phyloP scores from a whole-genome alignment of 805 yeast genomes.

The Hyphopichia homilentoma region DNA sequence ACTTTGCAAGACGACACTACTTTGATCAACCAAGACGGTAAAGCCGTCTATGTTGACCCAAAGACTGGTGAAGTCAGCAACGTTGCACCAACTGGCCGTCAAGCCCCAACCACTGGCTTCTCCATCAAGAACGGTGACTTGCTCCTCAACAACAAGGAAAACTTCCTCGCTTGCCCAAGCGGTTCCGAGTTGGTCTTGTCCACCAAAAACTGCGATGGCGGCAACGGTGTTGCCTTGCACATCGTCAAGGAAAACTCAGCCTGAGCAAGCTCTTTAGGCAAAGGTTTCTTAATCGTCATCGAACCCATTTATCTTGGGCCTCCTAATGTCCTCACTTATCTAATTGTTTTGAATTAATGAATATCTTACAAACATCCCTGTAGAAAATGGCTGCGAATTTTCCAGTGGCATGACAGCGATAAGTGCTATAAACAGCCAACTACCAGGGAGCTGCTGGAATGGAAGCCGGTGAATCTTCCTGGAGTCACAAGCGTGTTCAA shows the following conservation, averaged over 20 bases:
- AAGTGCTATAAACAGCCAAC: too few species aligned
- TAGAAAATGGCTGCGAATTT: too few species aligned
- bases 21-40: slow-evolving; percentile 28
- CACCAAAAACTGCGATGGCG: slow-evolving; percentile 24
- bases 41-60: slow-evolving; percentile 24
- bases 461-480: too few species aligned
- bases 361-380: too few species aligned
- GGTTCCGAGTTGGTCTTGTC: slow-evolving; percentile 23
- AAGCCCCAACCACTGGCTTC: slow-evolving; percentile 36
- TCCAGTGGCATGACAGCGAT: too few species aligned
- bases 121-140: slow-evolving; percentile 35
- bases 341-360: too few species aligned
- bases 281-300: too few species aligned
- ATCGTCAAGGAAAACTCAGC: slow-evolving; percentile 11
- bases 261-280: too few species aligned
- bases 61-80: slow-evolving; percentile 30
- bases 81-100: slow-evolving; percentile 28
- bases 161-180: slow-evolving; percentile 38
- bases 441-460: too few species aligned
- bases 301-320: too few species aligned
- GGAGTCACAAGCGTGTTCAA: too few species aligned
- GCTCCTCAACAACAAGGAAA: slow-evolving; percentile 26
- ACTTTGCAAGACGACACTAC: slow-evolving; percentile 22
- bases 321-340: too few species aligned
- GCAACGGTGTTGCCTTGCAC: slow-evolving; percentile 22